A percentile compares a stretch with the other conserved stretches of the same genome.
Evolutionary conservation across 306 rosid species (phyloP).

Genomic region (Acacia melanoxylon): DNA sequence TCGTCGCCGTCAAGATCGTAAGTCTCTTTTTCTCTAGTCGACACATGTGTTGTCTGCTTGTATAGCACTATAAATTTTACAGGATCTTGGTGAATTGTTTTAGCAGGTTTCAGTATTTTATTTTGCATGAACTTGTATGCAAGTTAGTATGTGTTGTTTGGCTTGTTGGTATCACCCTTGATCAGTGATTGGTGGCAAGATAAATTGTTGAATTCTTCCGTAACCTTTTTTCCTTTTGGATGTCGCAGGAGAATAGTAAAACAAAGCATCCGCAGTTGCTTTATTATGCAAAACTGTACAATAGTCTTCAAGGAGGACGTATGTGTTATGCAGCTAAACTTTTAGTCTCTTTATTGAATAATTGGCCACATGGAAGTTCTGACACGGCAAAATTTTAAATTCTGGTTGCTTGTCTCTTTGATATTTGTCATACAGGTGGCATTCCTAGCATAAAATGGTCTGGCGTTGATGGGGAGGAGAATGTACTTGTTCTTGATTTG

Average conservation of each 20-base stretch:
- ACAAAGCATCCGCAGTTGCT: slow-evolving; percentile 95
- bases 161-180: not conserved
- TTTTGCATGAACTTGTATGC: not conserved
- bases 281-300: slow-evolving; percentile 91
- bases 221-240: not conserved
- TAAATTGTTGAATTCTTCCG: not conserved
- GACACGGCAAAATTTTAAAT: not conserved
- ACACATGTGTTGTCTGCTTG: not conserved
- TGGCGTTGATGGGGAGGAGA: slow-evolving; percentile 55
- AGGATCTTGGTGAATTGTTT: not conserved
- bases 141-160: not conserved
- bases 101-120: not conserved
- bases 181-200: not conserved
- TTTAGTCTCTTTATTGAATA: not conserved
- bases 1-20: slow-evolving; percentile 93
- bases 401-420: not conserved
- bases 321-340: slow-evolving; percentile 30
- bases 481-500: slow-evolving; percentile 59
- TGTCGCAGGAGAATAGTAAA: slow-evolving; percentile 79
- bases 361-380: not conserved
- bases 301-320: slow-evolving; percentile 97
- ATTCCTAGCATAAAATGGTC: slow-evolving; percentile 57
- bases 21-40: slow-evolving; percentile 20
- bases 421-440: slow-evolving; percentile 40
- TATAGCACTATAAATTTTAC: not conserved